Conservation (phyloP, 352 stramenopile genomes). For the Pythium sukuiense region DNA sequence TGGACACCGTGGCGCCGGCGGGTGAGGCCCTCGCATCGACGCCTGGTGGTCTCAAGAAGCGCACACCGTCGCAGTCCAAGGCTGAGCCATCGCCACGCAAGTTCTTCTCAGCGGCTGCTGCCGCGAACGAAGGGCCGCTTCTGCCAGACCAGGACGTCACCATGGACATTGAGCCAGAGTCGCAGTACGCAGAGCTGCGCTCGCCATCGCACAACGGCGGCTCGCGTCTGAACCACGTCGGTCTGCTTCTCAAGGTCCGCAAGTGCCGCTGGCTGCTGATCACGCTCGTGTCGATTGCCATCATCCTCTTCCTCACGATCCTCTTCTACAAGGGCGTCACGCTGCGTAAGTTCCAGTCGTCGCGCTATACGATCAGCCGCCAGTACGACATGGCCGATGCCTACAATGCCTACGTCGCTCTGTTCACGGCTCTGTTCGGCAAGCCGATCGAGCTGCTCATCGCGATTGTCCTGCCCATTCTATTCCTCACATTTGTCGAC, state of each 20-base stretch:
- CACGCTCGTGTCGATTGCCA: conserved; percentile 10
- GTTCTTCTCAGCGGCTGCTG: conserved; percentile 8
- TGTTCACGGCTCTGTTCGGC: conserved; percentile 21
- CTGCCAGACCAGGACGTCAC: conserved; percentile 1
- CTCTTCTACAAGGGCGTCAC: conserved; percentile 24
- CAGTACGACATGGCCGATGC: conserved; percentile 26
- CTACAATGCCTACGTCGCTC: conserved; percentile 30
- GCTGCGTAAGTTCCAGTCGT: conserved; percentile 16
- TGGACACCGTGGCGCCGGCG: conserved; percentile 13
- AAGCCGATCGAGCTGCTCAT: conserved; percentile 27
- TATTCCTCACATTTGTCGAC: conserved; percentile 15
- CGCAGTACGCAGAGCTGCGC: conserved; percentile 15
- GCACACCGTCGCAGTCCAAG: conserved; percentile 16
- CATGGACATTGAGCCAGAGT: conserved; percentile 4
- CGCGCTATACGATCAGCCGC: conserved; percentile 9
- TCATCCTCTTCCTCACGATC: conserved; percentile 23
- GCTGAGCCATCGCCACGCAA: conserved; percentile 13
- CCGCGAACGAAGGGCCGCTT: background rate
- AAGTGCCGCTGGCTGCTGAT: conserved; percentile 17
- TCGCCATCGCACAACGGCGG: conserved; percentile 14
- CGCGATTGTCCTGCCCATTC: conserved; percentile 18
- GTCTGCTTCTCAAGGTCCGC: conserved; percentile 16
- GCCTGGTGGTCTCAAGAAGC: conserved; percentile 11
- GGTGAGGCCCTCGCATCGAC: background rate
- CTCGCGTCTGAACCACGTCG: conserved; percentile 11